Base-by-base conservation (phyloP, 805 yeast genomes). In the Candida multigemmis region DNA sequence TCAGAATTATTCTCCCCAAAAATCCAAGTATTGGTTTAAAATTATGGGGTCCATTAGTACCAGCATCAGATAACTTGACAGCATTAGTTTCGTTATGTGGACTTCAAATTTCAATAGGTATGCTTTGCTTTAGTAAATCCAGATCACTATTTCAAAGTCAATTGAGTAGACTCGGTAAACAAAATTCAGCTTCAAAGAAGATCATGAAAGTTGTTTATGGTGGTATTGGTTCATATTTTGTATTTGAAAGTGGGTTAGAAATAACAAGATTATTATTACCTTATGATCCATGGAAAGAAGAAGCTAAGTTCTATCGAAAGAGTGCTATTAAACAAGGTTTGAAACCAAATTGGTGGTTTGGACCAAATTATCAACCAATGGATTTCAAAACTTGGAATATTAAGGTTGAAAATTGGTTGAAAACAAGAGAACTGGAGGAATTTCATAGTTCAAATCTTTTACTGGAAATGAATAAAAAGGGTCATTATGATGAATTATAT, bases 241-340 rank as follows among this genome's bases (percentile, higher is more conserved):
- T 74, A n/a, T 65, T 69, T 34, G 66, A 68, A 28, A 59, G 80
- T 3, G 68, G 74, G 3, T 43, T 77, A 19, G 89, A 79, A 40
- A 37, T 63, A 5, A 56, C 71, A 10, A 56, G 87, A 28, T 38
- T 76, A 21, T 40, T 60, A 6, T 34, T 54, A 8, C 57, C 65
- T 1, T 46, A 49, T 25, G 87, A 79, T 42, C 87, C 87, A 7
- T 79, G 87, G 87, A 61, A 51, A 14, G 83, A 74, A 17, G 85
- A 79, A 41, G 82, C 85, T 3, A 60, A 49, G 24, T 41, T 44
- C 11, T 77, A 73, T 18, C 65, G 84, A 20, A 53, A 51, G 12
- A 46, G 62, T 31, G 79, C 77, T 1, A 53, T 53, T 16, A 53
- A 58, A 24, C 58, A 57, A 24, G 75, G 80, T 5, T 57, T 59